A percentile compares a stretch with the other conserved stretches of the same genome.
These are phyloP conservation scores for Colletotrichum lindemuthianum DNA, from an alignment of 2,329 filamentous ascomycete species.

Conservation along the genomic window DNA sequence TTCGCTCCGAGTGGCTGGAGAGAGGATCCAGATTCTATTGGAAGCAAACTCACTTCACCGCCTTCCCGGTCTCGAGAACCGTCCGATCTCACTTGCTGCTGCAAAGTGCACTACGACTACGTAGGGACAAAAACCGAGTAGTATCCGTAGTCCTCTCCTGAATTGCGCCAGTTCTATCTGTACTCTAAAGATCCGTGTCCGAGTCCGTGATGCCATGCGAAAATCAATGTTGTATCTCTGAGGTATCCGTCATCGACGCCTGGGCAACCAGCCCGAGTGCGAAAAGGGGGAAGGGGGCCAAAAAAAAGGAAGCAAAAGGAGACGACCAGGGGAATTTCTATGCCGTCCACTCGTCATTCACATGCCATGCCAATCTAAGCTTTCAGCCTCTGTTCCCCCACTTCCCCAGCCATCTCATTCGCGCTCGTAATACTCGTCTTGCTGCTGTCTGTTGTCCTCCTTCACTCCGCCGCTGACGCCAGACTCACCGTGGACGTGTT, in stretches of 20 bases:
- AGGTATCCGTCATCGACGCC: too few species aligned
- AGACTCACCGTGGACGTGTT: conserved; percentile 57
- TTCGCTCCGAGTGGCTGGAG: neutral
- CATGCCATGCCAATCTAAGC: neutral
- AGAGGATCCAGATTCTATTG: conserved; percentile 14
- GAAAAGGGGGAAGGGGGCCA: too few species aligned
- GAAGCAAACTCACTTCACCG: conserved; percentile 17
- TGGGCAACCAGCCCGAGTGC: too few species aligned
- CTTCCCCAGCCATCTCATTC: neutral
- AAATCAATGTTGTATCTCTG: too few species aligned
- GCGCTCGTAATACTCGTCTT: conserved; percentile 61
- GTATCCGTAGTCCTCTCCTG: too few species aligned
- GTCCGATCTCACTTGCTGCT: neutral
- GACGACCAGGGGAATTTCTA: conserved; percentile 12
- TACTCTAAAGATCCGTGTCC: neutral
- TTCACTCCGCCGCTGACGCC: conserved; percentile 51
- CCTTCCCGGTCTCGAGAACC: conserved; percentile 9
- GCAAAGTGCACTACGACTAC: neutral
- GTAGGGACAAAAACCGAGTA: too few species aligned
- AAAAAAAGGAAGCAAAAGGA: neutral
- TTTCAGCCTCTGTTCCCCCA: neutral
- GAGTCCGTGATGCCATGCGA: neutral
- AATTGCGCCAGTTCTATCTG: neutral
- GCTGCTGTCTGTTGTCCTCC: conserved; percentile 49
- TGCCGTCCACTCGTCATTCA: conserved; percentile 11